Base-by-base conservation (phyloP, 768 basidiomycete species). In the Tulasnella sp. region DNA sequence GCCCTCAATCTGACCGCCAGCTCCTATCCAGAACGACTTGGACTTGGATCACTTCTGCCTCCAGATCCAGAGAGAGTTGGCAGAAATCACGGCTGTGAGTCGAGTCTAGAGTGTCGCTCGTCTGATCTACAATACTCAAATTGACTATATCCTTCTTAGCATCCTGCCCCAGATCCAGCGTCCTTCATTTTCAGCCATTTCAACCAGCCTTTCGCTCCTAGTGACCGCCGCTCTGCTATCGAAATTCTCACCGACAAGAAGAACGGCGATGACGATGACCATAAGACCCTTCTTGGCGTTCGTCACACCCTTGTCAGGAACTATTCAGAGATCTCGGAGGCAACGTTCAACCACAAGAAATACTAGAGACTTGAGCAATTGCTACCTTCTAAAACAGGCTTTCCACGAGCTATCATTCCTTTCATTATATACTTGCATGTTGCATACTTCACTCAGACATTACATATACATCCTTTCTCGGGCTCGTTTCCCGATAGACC, bases 121-220 rank as follows among this genome's bases (percentile, higher is more conserved):
- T 67, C 25, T 29, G 1, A n/a, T 29, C 25, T 29, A 11, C n/a
- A 58, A 58, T 11, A 22, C 54, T 58, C 0, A 58, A 58, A 12
- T 58, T 11, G 54, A 14, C 17, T 37, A 54, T 29, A 14, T 52
- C 45, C 36, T 54, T 72, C 19, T 74, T 87, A 82, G 88, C 89
- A 91, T 83, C 86, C 88, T 14, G 83, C 84, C 58, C 86, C 87
- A 38, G 84, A 88, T 31, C 88, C 90, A 0, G 81, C 85, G 19
- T 79, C 84, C 1, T 90, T 86, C 81, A 81, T 91, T 79, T 90
- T 89, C 83, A 87, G 82, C 69, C 74, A 84, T 40, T 84, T 86
- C 82, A 93, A 92, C 82, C 88, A 91, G 82, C 91, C 91, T 0
- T 90, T 92, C 83, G 87, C 89, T 8, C 91, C 91, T 6, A 84